Percentiles rank a stretch among this genome's conserved stretches.
These are phyloP conservation scores for Corchorus capsularis DNA, from an alignment of 345 rosid genomes.

Conservation along the genomic window DNA sequence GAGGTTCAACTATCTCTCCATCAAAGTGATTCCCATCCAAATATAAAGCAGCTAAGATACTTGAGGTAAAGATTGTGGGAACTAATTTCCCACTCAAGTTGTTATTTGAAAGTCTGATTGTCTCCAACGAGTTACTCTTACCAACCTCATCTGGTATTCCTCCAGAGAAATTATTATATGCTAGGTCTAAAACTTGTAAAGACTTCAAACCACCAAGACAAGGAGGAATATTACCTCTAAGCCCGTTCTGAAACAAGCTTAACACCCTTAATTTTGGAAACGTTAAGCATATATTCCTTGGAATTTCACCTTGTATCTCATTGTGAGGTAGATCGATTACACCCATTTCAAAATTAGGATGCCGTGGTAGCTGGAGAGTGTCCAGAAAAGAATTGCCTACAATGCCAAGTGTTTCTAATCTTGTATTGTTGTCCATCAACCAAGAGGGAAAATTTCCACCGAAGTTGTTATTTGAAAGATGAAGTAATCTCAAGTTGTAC, in stretches of 20 bases:
- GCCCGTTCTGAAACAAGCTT: constrained; percentile 11
- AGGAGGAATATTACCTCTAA: constrained; percentile 28
- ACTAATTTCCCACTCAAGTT: constrained; percentile 25
- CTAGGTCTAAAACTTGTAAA: neutral
- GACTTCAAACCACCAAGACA: constrained; percentile 4
- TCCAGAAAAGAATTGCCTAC: constrained; percentile 13
- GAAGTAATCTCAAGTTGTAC: neutral
- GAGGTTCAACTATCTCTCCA: constrained; percentile 8
- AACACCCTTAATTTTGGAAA: neutral
- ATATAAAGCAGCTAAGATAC: too few species aligned
- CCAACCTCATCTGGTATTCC: constrained; percentile 12
- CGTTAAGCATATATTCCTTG: neutral
- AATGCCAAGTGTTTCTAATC: too few species aligned
- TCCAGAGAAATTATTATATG: constrained; percentile 19
- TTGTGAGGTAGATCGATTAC: constrained; percentile 20
- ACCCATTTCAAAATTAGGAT: neutral
- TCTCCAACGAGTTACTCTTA: neutral
- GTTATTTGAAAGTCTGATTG: constrained; percentile 26
- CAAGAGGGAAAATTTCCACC: constrained; percentile 23
- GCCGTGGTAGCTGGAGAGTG: neutral
- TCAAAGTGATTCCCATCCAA: constrained; percentile 5
- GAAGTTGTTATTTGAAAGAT: neutral
- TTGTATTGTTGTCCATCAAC: constrained; percentile 33
- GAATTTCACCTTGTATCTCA: neutral
- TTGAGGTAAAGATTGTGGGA: neutral